Evolutionary conservation across 78 protist genomes (phyloP), one percentile per base, ranked within the genome.

Genomic region (Dictyostelium capitatum): DNA sequence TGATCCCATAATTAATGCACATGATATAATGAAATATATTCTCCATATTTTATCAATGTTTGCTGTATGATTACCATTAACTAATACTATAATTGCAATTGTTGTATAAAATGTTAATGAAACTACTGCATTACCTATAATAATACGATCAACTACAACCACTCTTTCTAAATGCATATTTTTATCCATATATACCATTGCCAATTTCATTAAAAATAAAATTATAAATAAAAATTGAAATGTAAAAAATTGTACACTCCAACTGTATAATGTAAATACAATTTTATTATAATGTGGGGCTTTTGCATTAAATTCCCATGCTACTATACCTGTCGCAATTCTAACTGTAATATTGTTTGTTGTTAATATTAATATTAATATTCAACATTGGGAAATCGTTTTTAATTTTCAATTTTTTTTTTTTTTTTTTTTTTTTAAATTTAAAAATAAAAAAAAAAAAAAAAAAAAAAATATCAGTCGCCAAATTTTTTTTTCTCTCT

Each of bases 151-250:
- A 6, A 83, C 62, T 1, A 74, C 43, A 2, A 19, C 62, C 9
- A 72, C 28, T 69, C 90, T 69, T 12, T 56, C 37, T 17, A 83
- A 41, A 50, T 25, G 82, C 12, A 83, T n/a, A 83, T 69, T 12
- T 8, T 53, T 54, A 30, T 72, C 72, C 47, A 70, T 72, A 59
- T 70, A 83, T 19, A 83, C 90, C 9, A 72, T 10, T 9, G 81
- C 80, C 4, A 83, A 37, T 54, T 83, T 83, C 47, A 83, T 83
- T 70, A 79, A 83, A 1, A 83, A 72, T 7, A 83, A 41, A 4
- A 17, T 28, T 7, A 83, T 83, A 53, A 67, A 83, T 20, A n/a
- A 83, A 57, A 28, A 83, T 25, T 83, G 81, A 20, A 83, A 30
- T 12, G 59, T 12, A 53, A 72, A 70, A 56, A 83, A 83, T 20